A percentile compares a stretch with the other conserved stretches of the same genome.
Evolutionary conservation across 441 rosid species (phyloP).

Genomic region (Mallotus repandus): DNA sequence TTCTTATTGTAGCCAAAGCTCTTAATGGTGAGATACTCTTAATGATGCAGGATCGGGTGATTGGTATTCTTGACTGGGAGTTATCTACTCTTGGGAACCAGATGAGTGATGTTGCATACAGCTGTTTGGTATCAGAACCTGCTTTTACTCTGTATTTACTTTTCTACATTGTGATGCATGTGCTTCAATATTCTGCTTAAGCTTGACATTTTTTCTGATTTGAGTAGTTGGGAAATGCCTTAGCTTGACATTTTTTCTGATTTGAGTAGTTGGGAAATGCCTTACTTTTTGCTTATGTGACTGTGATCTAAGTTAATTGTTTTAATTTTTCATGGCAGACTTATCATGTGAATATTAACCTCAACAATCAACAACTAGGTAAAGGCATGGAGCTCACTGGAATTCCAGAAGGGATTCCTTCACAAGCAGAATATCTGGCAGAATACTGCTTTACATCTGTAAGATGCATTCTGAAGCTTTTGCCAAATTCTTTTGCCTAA

Average conservation of each 20-base stretch:
- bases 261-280: not conserved
- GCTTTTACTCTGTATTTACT: conserved; percentile 8
- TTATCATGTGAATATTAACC: conserved; percentile 43
- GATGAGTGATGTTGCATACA: conserved; percentile 92
- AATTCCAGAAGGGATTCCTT: conserved; percentile 81
- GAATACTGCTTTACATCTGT: conserved; percentile 83
- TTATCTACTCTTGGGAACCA: conserved; percentile 94
- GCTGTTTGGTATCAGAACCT: conserved; percentile 63
- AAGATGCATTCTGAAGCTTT: conserved; percentile 31
- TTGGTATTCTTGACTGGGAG: conserved; percentile 96
- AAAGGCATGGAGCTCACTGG: conserved; percentile 65
- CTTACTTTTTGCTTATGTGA: not conserved
- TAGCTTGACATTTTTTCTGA: not conserved
- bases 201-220: not conserved
- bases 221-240: not conserved
- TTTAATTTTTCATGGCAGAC: conserved; percentile 50
- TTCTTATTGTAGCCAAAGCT: conserved; percentile 6
- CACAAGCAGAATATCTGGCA: conserved; percentile 73
- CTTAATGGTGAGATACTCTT: conserved; percentile 10
- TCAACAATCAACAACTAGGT: conserved; percentile 31
- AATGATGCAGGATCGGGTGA: conserved; percentile 74
- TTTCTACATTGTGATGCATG: not conserved
- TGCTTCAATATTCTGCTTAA: conserved; percentile 6
- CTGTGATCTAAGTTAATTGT: conserved; percentile 22
- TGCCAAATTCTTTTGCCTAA: conserved; percentile 3